A percentile compares a stretch with the other conserved stretches of the same genome.
Conservation (phyloP, 2,329 filamentous ascomycete species). For the Exophiala sideris region DNA sequence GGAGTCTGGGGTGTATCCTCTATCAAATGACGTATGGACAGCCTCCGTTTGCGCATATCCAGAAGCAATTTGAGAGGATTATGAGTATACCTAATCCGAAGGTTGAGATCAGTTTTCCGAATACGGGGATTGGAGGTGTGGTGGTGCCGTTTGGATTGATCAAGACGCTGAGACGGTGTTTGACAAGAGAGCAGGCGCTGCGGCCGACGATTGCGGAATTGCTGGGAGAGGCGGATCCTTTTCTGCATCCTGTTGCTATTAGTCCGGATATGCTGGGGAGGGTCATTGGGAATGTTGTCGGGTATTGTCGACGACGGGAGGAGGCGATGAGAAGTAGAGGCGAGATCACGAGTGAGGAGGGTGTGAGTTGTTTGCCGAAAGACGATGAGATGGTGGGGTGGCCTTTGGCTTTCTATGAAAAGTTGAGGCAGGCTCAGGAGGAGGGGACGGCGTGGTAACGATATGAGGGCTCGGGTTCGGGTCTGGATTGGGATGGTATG, state of each 20-base stretch:
- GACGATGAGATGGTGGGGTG: conserved; percentile 54
- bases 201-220: conserved; percentile 58
- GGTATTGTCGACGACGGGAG: conserved; percentile 49
- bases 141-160: conserved; percentile 55
- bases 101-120: conserved; percentile 47
- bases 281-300: conserved; percentile 58
- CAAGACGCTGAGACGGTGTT: conserved; percentile 54
- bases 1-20: conserved; percentile 92
- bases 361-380: conserved; percentile 47
- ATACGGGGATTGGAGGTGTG: conserved; percentile 46
- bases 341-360: conserved; percentile 17
- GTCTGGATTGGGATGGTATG: too few species aligned
- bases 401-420: conserved; percentile 48
- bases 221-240: conserved; percentile 54
- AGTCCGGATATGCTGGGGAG: conserved; percentile 58
- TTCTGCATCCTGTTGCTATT: conserved; percentile 56
- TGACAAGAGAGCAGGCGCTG: conserved; percentile 56
- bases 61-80: conserved; percentile 80
- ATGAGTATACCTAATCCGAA: conserved; percentile 51
- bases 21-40: conserved; percentile 98
- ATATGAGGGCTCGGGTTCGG: too few species aligned
- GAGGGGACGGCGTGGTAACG: conserved; percentile 33
- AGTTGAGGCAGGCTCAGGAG: conserved; percentile 46
- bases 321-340: conserved; percentile 25
- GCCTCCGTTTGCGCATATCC: conserved; percentile 90